These are phyloP conservation scores for Fraxinus sp. DNA, from an alignment of 305 asterid genomes.

Conservation along the genomic window DNA sequence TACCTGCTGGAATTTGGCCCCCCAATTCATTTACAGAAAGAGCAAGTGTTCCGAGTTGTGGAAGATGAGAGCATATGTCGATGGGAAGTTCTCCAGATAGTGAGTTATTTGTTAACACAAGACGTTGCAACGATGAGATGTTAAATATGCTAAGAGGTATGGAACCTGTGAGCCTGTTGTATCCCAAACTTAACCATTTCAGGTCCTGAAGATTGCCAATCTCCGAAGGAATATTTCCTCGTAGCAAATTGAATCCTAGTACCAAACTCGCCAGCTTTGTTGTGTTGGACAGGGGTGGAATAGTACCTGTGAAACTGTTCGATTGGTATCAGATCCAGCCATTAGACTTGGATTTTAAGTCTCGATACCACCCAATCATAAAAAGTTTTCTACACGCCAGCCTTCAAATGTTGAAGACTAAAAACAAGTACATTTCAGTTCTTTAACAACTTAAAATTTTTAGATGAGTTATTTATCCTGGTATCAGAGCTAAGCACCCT, in stretches of 20 bases:
- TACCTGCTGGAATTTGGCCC: slow-evolving; percentile 33
- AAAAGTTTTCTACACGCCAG: not conserved
- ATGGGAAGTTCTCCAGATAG: slow-evolving; percentile 33
- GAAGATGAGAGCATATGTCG: slow-evolving; percentile 35
- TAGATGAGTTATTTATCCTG: not conserved
- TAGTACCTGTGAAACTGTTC: slow-evolving; percentile 29
- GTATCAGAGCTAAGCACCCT: not conserved
- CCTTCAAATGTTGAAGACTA: not conserved
- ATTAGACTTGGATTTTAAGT: not conserved
- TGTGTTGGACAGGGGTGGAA: slow-evolving; percentile 22
- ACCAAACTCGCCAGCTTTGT: slow-evolving; percentile 19
- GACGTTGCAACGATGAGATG: slow-evolving; percentile 32
- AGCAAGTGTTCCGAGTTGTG: slow-evolving; percentile 22
- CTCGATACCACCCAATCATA: not conserved
- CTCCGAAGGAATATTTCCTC: slow-evolving; percentile 34
- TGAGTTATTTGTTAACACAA: slow-evolving; percentile 25
- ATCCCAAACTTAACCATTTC: slow-evolving; percentile 13
- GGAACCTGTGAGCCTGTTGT: slow-evolving; percentile 29
- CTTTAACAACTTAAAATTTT: not conserved
- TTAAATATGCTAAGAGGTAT: slow-evolving; percentile 34
- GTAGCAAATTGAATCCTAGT: slow-evolving; percentile 23
- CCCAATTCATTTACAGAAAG: slow-evolving; percentile 30
- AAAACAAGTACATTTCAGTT: not conserved
- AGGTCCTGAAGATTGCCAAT: slow-evolving; percentile 25
- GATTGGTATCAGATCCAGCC: not conserved